Conservation (phyloP, 2,329 filamentous ascomycete genomes). For the Trichoderma atroviride region DNA sequence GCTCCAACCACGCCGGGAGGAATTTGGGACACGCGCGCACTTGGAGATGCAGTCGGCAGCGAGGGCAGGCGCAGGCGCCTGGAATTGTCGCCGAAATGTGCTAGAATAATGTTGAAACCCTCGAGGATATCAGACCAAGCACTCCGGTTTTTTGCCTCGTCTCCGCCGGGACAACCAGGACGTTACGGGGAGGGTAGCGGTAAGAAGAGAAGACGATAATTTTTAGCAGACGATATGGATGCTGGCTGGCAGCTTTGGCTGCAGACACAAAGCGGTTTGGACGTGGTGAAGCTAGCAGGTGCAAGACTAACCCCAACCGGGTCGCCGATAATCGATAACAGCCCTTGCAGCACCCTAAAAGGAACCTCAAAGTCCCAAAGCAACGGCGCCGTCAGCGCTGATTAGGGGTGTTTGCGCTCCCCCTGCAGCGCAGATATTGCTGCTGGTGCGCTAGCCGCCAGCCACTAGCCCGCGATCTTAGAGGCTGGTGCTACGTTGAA, state of each 20-base stretch:
- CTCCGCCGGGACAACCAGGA: neutral
- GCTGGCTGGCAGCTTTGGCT: slow-evolving; percentile 17
- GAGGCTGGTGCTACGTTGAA: neutral
- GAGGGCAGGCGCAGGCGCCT: neutral
- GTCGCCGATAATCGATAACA: slow-evolving; percentile 14
- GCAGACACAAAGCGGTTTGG: slow-evolving; percentile 2
- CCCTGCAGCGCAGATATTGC: slow-evolving; percentile 7
- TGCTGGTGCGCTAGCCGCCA: neutral
- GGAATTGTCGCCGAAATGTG: neutral
- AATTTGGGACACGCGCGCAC: slow-evolving; percentile 21
- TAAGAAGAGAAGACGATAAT: slow-evolving; percentile 2
- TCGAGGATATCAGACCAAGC: neutral
- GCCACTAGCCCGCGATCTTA: neutral
- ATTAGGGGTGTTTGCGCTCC: neutral
- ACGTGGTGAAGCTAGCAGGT: neutral
- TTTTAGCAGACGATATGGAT: slow-evolving; percentile 13
- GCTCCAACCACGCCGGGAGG: slow-evolving; percentile 1
- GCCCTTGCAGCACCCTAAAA: slow-evolving; percentile 3
- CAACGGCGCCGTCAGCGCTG: neutral
- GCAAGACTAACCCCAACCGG: slow-evolving; percentile 1
- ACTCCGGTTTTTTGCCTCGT: neutral
- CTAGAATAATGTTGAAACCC: neutral
- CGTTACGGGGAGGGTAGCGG: neutral
- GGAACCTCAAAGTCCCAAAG: neutral
- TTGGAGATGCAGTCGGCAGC: neutral